These are phyloP conservation scores for Hanseniaspora pseudoguilliermondii DNA, from an alignment of 805 yeast species.

Conservation along the genomic window DNA sequence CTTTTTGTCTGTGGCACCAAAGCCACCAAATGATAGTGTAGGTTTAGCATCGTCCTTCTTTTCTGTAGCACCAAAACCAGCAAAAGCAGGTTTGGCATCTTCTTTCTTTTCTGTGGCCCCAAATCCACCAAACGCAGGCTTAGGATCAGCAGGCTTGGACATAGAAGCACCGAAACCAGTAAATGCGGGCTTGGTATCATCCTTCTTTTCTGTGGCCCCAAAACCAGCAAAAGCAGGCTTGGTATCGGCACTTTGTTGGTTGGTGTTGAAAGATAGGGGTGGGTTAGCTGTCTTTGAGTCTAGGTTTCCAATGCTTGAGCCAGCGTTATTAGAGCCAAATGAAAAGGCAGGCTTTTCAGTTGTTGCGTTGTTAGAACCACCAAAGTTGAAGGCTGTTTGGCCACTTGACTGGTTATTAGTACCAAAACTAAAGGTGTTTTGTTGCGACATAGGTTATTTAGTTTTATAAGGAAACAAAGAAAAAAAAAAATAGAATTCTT, in stretches of 20 bases:
- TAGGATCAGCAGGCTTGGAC: not conserved
- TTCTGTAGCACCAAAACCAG: slow-evolving; percentile 9
- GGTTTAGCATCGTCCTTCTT: slow-evolving; percentile 14
- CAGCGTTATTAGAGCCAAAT: slow-evolving; percentile 12
- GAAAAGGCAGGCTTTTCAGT: slow-evolving; percentile 17
- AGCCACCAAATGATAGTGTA: not conserved
- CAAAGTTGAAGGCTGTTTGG: not conserved
- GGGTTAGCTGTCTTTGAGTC: slow-evolving; percentile 14
- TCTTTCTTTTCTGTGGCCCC: slow-evolving; percentile 15
- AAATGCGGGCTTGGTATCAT: not conserved
- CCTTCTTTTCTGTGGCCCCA: slow-evolving; percentile 3
- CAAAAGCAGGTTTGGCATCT: not conserved
- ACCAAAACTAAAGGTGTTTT: slow-evolving; percentile 15
- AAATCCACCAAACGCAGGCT: not conserved
- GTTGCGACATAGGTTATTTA: too few relatives aligned
- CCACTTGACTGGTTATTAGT: not conserved
- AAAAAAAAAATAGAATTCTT: too few relatives aligned
- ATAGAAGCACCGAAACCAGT: slow-evolving; percentile 4
- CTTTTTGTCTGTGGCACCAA: slow-evolving; percentile 1
- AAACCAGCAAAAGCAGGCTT: slow-evolving; percentile 12
- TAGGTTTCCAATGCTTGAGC: slow-evolving; percentile 13
- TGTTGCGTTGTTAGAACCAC: slow-evolving; percentile 13
- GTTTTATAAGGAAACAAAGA: too few relatives aligned
- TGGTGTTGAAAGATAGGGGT: slow-evolving; percentile 18
- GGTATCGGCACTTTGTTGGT: slow-evolving; percentile 12